These are phyloP conservation scores for Yamadazyma sp. DNA, from an alignment of 805 yeast species.

Conservation along the genomic window DNA sequence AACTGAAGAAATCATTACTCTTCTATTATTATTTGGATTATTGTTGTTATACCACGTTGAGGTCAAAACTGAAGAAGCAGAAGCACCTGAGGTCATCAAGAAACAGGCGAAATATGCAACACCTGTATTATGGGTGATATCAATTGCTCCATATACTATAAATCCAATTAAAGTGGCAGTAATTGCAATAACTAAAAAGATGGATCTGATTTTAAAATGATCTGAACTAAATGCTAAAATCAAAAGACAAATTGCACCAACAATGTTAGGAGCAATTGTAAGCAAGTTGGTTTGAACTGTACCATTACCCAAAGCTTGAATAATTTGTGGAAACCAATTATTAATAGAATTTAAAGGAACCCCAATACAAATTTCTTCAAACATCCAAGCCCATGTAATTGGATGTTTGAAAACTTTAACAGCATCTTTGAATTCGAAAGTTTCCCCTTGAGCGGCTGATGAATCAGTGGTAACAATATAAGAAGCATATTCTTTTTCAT, in stretches of 20 bases:
- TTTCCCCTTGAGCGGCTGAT: conserved; percentile 35
- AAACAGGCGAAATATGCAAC: conserved; percentile 44
- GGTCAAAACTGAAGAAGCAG: conserved; percentile 47
- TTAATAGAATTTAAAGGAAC: conserved; percentile 48
- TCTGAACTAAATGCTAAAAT: conserved; percentile 42
- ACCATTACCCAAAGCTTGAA: conserved; percentile 35
- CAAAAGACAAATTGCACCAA: conserved; percentile 44
- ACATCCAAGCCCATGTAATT: conserved; percentile 42
- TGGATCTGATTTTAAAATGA: conserved; percentile 33
- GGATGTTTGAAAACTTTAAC: conserved; percentile 45
- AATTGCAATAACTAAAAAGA: conserved; percentile 37
- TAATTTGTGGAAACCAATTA: conserved; percentile 49
- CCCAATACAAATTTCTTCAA: conserved; percentile 43
- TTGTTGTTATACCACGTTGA: conserved; percentile 53
- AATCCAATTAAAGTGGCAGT: conserved; percentile 42
- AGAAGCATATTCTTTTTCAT: conserved; percentile 36
- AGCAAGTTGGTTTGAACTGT: conserved; percentile 39
- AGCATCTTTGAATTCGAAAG: conserved; percentile 38
- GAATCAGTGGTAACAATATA: conserved; percentile 45
- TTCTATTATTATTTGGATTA: conserved; percentile 43
- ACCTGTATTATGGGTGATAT: conserved; percentile 33
- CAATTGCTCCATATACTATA: conserved; percentile 45
- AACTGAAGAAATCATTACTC: conserved; percentile 46
- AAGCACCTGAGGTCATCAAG: conserved; percentile 48
- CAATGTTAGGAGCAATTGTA: conserved; percentile 48